Base-by-base conservation (phyloP, 2,329 filamentous ascomycete genomes). In the Clathrospora elynae region DNA sequence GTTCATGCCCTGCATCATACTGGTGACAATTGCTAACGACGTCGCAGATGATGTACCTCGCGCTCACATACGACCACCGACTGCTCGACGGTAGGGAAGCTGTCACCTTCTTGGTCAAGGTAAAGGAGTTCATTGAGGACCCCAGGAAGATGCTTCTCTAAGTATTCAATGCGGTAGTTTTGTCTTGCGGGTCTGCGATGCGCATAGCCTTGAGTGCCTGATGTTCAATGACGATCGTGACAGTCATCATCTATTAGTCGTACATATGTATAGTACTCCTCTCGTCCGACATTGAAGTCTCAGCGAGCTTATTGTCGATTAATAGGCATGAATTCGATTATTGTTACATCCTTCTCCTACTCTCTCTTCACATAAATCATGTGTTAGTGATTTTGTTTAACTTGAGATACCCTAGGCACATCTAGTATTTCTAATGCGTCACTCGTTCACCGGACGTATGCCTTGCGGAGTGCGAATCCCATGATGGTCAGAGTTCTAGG, bases 71-170 rank as follows among this genome's bases (percentile, higher is more conserved):
- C 68, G 93, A 99, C 71, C 93, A 99, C 76, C 88, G 93, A 68
- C 83, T 99, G 35, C 79, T 99, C 16, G 93, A 97, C 71, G 93
- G 93, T 35, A 84, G 92, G 68, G 92, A 97, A 76, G 93, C 92
- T 32, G 90, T 96, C 26, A 93, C 92, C 51, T 97, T 97, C 80
- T 78, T 97, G 59, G 87, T 97, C 49, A 96, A 95, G 82, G 73
- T 99, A 65, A 97, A 97, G 83, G 89, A 96, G 72, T 96, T 88
- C 70, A 95, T 97, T 59, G 92, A 97, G 77, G 93, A 97, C 67
- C 92, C 92, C 25, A 79, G 89, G 56, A 86, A 88, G 65, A 96
- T 97, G 92, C 81, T 96, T 8, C 73, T 96, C 25, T 56, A 52
- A 17, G 31, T 24, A 4, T 6, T 13, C 25, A 14, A 7, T 14